A percentile compares a stretch with the other conserved stretches of the same genome.
Evolutionary conservation across 176 grass and related monocot species (phyloP).

Genomic region (Panicum miliaceum): DNA sequence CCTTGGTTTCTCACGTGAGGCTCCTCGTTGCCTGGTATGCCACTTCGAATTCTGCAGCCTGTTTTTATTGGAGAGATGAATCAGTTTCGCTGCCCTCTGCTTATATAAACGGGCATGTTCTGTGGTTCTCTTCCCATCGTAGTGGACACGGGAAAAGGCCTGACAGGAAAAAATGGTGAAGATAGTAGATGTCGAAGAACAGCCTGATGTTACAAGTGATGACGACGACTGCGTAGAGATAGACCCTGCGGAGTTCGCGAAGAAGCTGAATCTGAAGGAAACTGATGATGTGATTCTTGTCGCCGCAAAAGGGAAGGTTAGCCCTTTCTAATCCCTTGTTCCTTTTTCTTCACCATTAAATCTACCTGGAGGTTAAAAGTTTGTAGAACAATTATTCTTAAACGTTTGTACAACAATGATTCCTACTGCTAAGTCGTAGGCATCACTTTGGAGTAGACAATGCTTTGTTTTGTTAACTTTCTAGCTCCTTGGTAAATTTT

Average conservation of each 20-base stretch:
- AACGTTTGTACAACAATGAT: not conserved
- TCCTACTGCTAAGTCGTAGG: too few relatives aligned
- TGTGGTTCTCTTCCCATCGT: not conserved
- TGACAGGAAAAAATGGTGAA: conserved; percentile 24
- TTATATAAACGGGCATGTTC: conserved; percentile 32
- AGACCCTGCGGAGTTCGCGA: conserved; percentile 40
- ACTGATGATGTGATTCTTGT: conserved; percentile 57
- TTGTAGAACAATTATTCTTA: not conserved
- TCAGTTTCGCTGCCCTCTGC: conserved; percentile 16
- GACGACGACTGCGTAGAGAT: conserved; percentile 68
- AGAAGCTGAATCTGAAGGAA: conserved; percentile 30
- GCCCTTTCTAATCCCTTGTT: not conserved
- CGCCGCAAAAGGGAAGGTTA: conserved; percentile 53
- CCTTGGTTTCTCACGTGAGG: conserved; percentile 31
- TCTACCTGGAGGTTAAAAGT: not conserved
- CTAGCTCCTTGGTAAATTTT: not conserved
- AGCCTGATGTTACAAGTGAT: not conserved
- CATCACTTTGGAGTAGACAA: not conserved
- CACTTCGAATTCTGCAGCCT: conserved; percentile 38
- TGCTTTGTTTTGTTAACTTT: not conserved
- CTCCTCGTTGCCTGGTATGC: conserved; percentile 32
- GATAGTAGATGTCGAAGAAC: conserved; percentile 30
- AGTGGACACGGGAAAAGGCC: not conserved
- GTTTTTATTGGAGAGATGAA: conserved; percentile 26
- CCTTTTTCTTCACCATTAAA: not conserved